phyloP scores from a whole-genome alignment of 805 yeast species.

The Lipomyces spencermartinsiae region DNA sequence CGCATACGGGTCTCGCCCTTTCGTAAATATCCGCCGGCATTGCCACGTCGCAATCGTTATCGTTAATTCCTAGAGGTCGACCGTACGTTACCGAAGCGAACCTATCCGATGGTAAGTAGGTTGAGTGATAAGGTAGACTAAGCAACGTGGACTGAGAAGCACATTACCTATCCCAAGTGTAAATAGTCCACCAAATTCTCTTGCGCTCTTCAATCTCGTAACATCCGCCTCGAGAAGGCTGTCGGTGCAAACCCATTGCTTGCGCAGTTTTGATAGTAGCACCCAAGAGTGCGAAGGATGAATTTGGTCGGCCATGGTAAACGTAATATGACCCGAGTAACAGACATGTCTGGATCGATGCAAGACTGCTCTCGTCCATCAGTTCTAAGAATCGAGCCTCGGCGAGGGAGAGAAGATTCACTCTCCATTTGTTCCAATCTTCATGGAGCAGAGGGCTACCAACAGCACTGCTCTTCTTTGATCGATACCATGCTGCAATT shows the following conservation, averaged over 20 bases:
- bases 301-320: conserved; percentile 26
- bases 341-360: conserved; percentile 28
- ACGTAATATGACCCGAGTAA: conserved; percentile 21
- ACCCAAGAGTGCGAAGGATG: conserved; percentile 27
- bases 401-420: conserved; percentile 5
- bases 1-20: not conserved
- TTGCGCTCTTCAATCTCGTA: conserved; percentile 3
- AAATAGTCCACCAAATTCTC: conserved; percentile 5
- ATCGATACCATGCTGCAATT: conserved; percentile 4
- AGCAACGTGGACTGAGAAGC: not conserved
- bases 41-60: conserved; percentile 22
- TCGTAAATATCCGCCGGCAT: conserved; percentile 13
- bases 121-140: not conserved
- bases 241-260: conserved; percentile 27
- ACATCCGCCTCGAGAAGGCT: not conserved
- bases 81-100: conserved; percentile 26
- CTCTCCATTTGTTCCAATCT: conserved; percentile 9
- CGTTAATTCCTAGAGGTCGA: conserved; percentile 22
- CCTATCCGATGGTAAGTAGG: not conserved
- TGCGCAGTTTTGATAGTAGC: conserved; percentile 23
- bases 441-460: not conserved
- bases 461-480: not conserved
- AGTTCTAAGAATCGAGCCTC: conserved; percentile 13
- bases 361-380: conserved; percentile 23
- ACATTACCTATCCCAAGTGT: conserved; percentile 4